Percentiles rank a stretch among this genome's conserved stretches.
Conservation (phyloP, 129 eudicot genomes). For the Chrysanthemum seticuspe region DNA sequence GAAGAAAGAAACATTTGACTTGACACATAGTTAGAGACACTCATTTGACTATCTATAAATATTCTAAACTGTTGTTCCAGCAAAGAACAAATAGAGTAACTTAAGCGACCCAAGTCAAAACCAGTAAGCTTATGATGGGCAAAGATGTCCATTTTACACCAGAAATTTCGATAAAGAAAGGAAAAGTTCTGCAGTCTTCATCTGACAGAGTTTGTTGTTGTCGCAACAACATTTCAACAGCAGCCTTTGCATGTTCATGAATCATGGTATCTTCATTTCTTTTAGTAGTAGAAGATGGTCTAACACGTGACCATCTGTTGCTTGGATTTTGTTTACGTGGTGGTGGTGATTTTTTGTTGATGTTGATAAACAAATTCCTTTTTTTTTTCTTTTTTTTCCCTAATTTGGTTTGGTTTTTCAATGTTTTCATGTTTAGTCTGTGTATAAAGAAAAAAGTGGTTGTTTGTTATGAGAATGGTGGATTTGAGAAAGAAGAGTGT, state of each 20-base stretch:
- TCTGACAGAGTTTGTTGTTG: too few relatives aligned
- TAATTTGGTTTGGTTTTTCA: background rate
- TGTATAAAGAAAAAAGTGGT: slow-evolving; percentile 10
- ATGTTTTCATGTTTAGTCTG: background rate
- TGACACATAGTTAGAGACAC: too few relatives aligned
- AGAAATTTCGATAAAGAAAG: too few relatives aligned
- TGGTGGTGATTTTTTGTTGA: slow-evolving; percentile 29
- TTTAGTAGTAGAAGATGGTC: slow-evolving; percentile 44
- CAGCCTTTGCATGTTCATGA: slow-evolving; percentile 73
- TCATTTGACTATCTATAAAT: too few relatives aligned
- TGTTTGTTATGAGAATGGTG: slow-evolving; percentile 21
- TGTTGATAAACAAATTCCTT: slow-evolving; percentile 66
- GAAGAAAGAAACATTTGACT: too few relatives aligned
- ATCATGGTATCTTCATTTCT: slow-evolving; percentile 46
- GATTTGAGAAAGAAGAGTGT: slow-evolving; percentile 18
- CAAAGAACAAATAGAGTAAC: too few relatives aligned
- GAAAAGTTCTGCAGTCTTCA: too few relatives aligned
- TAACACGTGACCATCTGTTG: slow-evolving; percentile 54
- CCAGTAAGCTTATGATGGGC: too few relatives aligned
- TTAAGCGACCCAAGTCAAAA: too few relatives aligned
- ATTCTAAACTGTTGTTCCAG: too few relatives aligned
- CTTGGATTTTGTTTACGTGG: slow-evolving; percentile 38
- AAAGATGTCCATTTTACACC: too few relatives aligned
- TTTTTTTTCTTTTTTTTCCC: background rate
- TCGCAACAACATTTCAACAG: slow-evolving; percentile 66